phyloP scores from a whole-genome alignment of 768 basidiomycete species.

The Tubosaeta sp. region DNA sequence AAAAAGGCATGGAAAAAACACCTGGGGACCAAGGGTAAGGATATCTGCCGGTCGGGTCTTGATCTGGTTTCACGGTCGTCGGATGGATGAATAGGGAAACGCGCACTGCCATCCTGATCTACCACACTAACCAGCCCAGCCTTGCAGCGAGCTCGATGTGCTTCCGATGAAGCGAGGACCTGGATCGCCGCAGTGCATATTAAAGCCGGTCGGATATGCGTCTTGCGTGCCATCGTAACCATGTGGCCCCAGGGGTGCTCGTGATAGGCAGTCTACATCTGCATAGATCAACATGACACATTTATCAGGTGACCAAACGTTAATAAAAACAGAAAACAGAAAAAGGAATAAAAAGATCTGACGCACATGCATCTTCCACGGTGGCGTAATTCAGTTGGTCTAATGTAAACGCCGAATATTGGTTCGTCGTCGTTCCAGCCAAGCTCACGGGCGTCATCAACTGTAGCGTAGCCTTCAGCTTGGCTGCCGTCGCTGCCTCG shows the following conservation, averaged over 20 bases:
- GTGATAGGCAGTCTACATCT: conserved; percentile 7
- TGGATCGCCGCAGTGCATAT: conserved; percentile 3
- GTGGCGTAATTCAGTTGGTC: conserved; percentile 12
- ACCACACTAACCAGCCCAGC: conserved; percentile 23
- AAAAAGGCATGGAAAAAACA: neutral
- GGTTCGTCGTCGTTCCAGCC: conserved; percentile 4
- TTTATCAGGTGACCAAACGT: neutral
- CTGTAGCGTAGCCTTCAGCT: conserved; percentile 24
- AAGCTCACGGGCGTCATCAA: conserved; percentile 8
- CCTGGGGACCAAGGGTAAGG: neutral
- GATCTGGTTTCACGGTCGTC: neutral
- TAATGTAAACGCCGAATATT: conserved; percentile 21
- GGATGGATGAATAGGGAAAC: neutral
- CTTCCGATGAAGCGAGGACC: conserved; percentile 14
- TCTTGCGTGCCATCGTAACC: conserved; percentile 12
- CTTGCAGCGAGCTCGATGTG: conserved; percentile 26
- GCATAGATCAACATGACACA: neutral
- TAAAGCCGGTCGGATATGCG: conserved; percentile 2
- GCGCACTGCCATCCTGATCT: neutral
- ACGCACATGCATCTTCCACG: conserved; percentile 27
- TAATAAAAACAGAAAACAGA: conserved; percentile 2
- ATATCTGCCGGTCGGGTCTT: neutral
- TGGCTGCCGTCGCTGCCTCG: conserved; percentile 28
- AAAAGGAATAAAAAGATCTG: conserved; percentile 9
- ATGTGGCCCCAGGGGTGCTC: conserved; percentile 3